Percentiles rank a stretch among this genome's conserved stretches.
phyloP scores from a whole-genome alignment of 345 rosid genomes.

The Linum tenue region DNA sequence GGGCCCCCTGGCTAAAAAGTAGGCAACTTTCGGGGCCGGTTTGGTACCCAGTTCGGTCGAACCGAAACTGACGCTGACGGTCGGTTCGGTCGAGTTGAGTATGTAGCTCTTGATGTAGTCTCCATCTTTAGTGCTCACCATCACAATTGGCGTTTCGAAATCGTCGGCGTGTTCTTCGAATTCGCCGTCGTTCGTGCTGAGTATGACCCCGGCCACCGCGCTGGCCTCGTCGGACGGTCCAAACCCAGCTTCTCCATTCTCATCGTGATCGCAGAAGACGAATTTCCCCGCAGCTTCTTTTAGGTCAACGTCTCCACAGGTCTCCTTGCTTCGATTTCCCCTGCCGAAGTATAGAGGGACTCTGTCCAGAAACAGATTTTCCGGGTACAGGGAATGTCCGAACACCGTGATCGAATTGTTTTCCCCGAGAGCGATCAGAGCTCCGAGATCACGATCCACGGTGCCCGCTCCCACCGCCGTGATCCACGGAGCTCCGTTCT shows the following conservation, averaged over 20 bases:
- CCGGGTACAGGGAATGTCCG: conserved; percentile 31
- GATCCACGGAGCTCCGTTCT: conserved; percentile 39
- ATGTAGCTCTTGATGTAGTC: conserved; percentile 22
- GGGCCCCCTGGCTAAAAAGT: conserved; percentile 38
- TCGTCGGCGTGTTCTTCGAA: conserved; percentile 6
- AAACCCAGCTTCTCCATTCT: conserved; percentile 7
- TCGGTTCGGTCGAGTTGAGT: conserved; percentile 11
- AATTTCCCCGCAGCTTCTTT: conserved; percentile 31
- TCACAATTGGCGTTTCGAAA: conserved; percentile 23
- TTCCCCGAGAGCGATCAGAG: conserved; percentile 21
- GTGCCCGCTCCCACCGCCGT: conserved; percentile 36
- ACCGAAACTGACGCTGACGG: conserved; percentile 23
- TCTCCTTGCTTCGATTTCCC: conserved; percentile 35
- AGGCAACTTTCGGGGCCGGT: conserved; percentile 38
- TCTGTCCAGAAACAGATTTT: conserved; percentile 23
- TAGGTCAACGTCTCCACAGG: conserved; percentile 18
- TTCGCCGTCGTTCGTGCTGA: conserved; percentile 17
- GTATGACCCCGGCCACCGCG: conserved; percentile 29
- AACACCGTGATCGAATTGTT: conserved; percentile 7
- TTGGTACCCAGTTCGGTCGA: conserved; percentile 22
- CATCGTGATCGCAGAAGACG: conserved; percentile 29
- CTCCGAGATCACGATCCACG: conserved; percentile 24
- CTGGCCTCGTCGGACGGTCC: conserved; percentile 16
- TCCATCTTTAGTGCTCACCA: conserved; percentile 18
- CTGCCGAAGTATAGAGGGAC: conserved; percentile 31